Percentiles rank a stretch among this genome's conserved stretches.
phyloP scores from a whole-genome alignment of 192 early-diverging fungal genomes.

The Coemansia sp. region DNA sequence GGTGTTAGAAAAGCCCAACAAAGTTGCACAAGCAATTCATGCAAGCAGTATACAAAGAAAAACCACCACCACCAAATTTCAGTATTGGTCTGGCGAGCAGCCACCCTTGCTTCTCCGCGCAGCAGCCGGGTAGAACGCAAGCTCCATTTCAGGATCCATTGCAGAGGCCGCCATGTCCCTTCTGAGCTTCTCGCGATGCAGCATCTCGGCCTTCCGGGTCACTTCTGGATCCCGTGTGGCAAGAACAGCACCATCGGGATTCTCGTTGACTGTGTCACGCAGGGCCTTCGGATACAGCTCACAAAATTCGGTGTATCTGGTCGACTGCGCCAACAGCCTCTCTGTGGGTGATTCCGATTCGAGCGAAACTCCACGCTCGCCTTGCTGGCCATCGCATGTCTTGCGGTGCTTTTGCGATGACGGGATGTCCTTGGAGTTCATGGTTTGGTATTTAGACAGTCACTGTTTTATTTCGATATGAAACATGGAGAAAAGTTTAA shows the following conservation, averaged over 20 bases:
- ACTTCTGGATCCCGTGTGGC: slow-evolving; percentile 30
- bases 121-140: slow-evolving; percentile 36
- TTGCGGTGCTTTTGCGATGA: not conserved
- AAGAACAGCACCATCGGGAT: slow-evolving; percentile 23
- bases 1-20: too few species aligned
- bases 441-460: not conserved
- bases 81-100: not conserved
- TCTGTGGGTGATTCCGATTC: slow-evolving; percentile 19
- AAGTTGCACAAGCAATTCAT: not conserved
- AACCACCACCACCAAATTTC: too few species aligned
- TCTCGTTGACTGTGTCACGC: slow-evolving; percentile 45
- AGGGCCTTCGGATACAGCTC: slow-evolving; percentile 48
- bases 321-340: slow-evolving; percentile 21
- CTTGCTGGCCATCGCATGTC: not conserved
- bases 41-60: too few species aligned
- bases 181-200: slow-evolving; percentile 11
- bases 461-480: too few species aligned
- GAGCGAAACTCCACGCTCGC: not conserved
- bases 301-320: slow-evolving; percentile 29
- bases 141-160: slow-evolving; percentile 15
- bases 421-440: slow-evolving; percentile 7
- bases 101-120: slow-evolving; percentile 4
- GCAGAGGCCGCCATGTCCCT: slow-evolving; percentile 11
- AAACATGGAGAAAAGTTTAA: too few species aligned
- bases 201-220: slow-evolving; percentile 19